phyloP scores from a whole-genome alignment of 2,329 filamentous ascomycete genomes.

The Esteya vermicola region DNA sequence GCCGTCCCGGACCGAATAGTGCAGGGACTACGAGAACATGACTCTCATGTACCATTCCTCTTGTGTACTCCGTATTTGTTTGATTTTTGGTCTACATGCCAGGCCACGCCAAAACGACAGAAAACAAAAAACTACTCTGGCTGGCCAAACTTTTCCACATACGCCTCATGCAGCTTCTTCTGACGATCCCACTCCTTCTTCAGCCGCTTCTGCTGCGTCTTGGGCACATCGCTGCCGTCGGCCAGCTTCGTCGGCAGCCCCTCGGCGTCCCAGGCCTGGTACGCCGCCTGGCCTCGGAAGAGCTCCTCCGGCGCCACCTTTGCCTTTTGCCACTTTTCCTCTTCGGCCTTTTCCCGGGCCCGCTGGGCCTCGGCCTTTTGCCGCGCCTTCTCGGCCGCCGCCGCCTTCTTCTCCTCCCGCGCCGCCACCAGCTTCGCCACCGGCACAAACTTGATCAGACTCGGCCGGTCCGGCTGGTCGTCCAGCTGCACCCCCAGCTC shows the following conservation, averaged over 20 bases:
- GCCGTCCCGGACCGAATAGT: too few species aligned
- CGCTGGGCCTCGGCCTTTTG: constrained; percentile 25
- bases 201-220: constrained; percentile 50
- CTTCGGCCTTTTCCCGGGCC: constrained; percentile 22
- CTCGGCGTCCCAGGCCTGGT: constrained; percentile 50
- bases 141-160: constrained; percentile 15
- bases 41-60: too few species aligned
- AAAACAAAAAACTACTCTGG: neutral
- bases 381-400: constrained; percentile 35
- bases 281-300: constrained; percentile 33
- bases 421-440: constrained; percentile 35
- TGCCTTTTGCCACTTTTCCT: constrained; percentile 13
- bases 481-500: constrained; percentile 57
- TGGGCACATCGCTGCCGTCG: constrained; percentile 49
- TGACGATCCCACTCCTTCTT: constrained; percentile 59
- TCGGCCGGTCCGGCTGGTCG: constrained; percentile 42
- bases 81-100: neutral
- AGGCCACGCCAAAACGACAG: neutral
- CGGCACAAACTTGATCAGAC: constrained; percentile 51
- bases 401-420: constrained; percentile 37
- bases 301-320: constrained; percentile 15
- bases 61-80: too few species aligned
- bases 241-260: constrained; percentile 48
- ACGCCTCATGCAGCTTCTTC: constrained; percentile 51
- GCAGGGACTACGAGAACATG: too few species aligned